Conservation (phyloP, 2,329 filamentous ascomycete genomes). For the Plenodomus tracheiphilus region DNA sequence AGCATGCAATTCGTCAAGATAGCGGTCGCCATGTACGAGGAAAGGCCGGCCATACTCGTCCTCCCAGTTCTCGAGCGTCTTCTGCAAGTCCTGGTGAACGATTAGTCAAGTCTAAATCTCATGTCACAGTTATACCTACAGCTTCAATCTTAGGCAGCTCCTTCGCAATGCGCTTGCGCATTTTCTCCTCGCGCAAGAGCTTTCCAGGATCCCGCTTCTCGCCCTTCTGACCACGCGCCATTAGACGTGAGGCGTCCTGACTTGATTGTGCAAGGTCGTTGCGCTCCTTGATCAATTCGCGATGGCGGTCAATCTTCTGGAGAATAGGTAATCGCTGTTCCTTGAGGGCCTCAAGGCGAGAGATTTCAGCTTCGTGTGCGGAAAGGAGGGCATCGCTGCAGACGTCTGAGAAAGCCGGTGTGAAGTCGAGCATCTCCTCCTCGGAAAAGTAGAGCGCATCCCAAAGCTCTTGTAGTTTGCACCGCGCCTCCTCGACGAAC, state of each 20-base stretch:
- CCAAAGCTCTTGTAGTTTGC: constrained; percentile 92
- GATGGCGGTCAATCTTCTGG: constrained; percentile 80
- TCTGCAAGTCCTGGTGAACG: constrained; percentile 63
- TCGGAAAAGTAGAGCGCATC: constrained; percentile 92
- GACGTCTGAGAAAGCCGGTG: constrained; percentile 93
- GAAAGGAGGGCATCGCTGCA: constrained; percentile 95
- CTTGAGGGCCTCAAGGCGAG: constrained; percentile 75
- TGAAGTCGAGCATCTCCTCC: constrained; percentile 98
- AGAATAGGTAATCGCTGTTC: constrained; percentile 87
- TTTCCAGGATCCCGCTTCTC: constrained; percentile 94
- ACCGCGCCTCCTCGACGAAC: constrained; percentile 92
- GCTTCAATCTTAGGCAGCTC: constrained; percentile 89
- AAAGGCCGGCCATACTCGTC: constrained; percentile 93
- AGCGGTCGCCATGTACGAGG: constrained; percentile 87
- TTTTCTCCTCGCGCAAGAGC: constrained; percentile 93
- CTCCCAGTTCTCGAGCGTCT: constrained; percentile 83
- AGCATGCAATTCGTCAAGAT: constrained; percentile 80
- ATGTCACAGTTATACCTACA: constrained; percentile 41
- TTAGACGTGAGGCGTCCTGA: constrained; percentile 90
- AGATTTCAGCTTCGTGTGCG: constrained; percentile 90
- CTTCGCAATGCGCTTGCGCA: constrained; percentile 95
- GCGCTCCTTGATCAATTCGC: constrained; percentile 79
- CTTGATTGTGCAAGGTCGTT: constrained; percentile 87
- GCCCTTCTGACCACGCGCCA: constrained; percentile 88
- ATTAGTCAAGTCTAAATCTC: not conserved